Base-by-base conservation (phyloP, 202 grass and related monocot genomes). In the Elaeis oleifera region DNA sequence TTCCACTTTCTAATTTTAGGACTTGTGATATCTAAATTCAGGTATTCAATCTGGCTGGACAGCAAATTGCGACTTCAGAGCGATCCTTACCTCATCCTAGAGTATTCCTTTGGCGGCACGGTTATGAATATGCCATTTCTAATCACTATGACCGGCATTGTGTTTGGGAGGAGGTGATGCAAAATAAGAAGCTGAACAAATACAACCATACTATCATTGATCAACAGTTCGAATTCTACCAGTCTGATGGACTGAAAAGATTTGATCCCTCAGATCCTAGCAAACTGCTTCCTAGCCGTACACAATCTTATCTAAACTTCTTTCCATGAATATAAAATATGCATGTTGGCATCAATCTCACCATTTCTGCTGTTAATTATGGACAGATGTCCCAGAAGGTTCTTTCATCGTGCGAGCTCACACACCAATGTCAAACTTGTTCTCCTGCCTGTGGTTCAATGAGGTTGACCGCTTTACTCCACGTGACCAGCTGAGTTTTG, bases 21-120 rank as follows among this genome's bases (percentile, higher is more conserved):
- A 3, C 28, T 62, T 58, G 56, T 44, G 72, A 66, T 54, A 56
- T 51, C 6, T 78, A 23, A 44, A 44, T 44, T 69, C 82, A 97
- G 94, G 80, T 97, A 89, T 72, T 97, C 94, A 72, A 97, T 97
- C 44, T 97, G 94, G 94, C 62, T 97, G 20, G 94, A 97, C 72
- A 97, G 94, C 76, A 97, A 97, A 82, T 59, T 97, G 77, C 80
- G 94, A 51, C 78, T 97, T 51, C 94, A 97, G 55, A 91, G 48
- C 63, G 94, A 97, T 76, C 94, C 94, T 61, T 92, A 86, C 28
- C 84, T 89, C 67, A 97, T 97, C 49, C 72, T 92, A 44, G 94
- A 97, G 63, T 97, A 97, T 86, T 97, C 59, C 77, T 97, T 21
- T 97, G 94, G 94, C 68, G 88, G 49, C 87, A 89, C 70, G 82